Base-by-base conservation (phyloP, 2,329 filamentous ascomycete genomes). In the Colletotrichum sp. region DNA sequence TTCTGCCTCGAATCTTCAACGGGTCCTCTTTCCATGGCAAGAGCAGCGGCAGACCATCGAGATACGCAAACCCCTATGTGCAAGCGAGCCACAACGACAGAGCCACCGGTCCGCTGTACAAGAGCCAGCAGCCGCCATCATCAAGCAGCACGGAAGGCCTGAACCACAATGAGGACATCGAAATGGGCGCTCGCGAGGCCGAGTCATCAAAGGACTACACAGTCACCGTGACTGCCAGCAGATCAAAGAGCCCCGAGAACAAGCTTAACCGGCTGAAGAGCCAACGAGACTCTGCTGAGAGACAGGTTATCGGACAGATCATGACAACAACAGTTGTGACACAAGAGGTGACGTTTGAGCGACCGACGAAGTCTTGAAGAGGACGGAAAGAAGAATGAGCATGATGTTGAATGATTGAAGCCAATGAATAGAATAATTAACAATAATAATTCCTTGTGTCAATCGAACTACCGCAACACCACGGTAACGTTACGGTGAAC, bases 261-360 rank as follows among this genome's bases (percentile, higher is more conserved):
- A 62, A 62, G 59, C 26, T 21, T 3, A 4, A 62, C 12, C 59
- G 59, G 7, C 10, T 62, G 30, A 10, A 5, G 64, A 49, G 4
- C 9, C 39, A 39, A 21, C 28, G 12, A 39, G 26, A 34, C 36
- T 21, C 59, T 21, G n/a, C 18, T 7, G n/a, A 16, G 3, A 66
- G 36, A 32, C 24, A 39, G 59, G 68, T 24, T 36, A 24, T 49
- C 68, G 79, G 32, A 0, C 71, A 74, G 3, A 80, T 80, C 18
- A 73, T 77, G 30, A 79, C 79, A 8, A 80, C 78, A n/a, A 80
- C 78, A 15, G 71, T 79, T n/a, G 76, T 80, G n/a, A 80, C 78
- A 2, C 78, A 79, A 64, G 72, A 77, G n/a, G 73, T 79, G 16
- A 64, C 71, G 7, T 57, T 71, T 12, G 66, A 57, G 10, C 18